Conservation (phyloP, 192 early-diverging fungal species). For the Tieghemiomyces parasiticus region DNA sequence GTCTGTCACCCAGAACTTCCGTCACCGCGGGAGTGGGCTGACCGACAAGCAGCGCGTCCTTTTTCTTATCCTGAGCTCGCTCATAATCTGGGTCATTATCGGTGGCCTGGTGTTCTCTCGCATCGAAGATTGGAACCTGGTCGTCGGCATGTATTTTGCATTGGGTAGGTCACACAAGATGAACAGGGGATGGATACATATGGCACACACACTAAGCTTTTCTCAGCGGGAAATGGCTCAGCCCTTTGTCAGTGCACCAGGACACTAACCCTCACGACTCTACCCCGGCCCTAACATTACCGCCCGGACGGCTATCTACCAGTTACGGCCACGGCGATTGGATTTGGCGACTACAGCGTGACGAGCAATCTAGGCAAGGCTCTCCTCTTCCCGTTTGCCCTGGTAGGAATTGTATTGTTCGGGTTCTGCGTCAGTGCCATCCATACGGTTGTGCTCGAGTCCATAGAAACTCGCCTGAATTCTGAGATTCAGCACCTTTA, state of each 20-base stretch:
- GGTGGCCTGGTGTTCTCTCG: neutral
- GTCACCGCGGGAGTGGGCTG: constrained; percentile 5
- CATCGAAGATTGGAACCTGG: constrained; percentile 1
- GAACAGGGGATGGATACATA: no score
- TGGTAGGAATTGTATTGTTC: constrained; percentile 4
- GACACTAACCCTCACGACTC: no score
- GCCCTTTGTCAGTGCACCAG: no score
- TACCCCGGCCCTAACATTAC: no score
- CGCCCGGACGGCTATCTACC: no score
- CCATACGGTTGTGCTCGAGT: constrained; percentile 5
- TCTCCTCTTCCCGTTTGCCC: constrained; percentile 1
- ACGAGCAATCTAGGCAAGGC: neutral
- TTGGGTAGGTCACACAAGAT: no score
- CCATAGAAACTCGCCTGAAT: neutral
- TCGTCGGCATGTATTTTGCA: neutral
- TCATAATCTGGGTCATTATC: neutral
- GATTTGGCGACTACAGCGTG: neutral
- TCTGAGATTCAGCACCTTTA: neutral
- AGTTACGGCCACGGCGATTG: neutral
- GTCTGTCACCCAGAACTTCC: constrained; percentile 2
- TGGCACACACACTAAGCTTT: no score
- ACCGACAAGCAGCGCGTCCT: constrained; percentile 9
- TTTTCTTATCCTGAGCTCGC: neutral
- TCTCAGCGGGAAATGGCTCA: no score
- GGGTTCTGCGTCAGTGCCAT: constrained; percentile 9